Conservation (phyloP, 2,329 filamentous ascomycete species). For the Colletotrichum navitas region DNA sequence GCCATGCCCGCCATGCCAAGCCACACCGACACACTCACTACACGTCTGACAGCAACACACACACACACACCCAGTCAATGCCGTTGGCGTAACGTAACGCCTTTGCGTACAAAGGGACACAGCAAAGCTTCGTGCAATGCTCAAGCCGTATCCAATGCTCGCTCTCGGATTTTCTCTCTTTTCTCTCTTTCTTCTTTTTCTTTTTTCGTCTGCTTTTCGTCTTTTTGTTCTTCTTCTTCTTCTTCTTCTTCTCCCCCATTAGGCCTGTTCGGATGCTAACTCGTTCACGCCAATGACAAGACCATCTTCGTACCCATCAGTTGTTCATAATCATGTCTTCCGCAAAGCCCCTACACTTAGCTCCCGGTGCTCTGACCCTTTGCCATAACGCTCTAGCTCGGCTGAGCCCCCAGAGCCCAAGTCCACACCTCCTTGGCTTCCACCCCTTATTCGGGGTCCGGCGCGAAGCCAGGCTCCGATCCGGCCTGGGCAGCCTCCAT, state of each 20-base stretch:
- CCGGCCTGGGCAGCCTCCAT: slow-evolving; percentile 68
- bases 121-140: slow-evolving; percentile 20
- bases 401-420: not conserved
- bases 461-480: slow-evolving; percentile 47
- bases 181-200: not conserved
- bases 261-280: not conserved
- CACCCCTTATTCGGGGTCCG: slow-evolving; percentile 57
- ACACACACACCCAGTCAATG: slow-evolving; percentile 1
- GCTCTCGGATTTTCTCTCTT: not conserved
- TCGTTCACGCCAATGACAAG: slow-evolving; percentile 1
- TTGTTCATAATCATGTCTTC: slow-evolving; percentile 1
- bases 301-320: not conserved
- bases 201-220: not conserved
- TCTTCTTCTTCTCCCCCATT: not conserved
- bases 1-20: slow-evolving; percentile 22
- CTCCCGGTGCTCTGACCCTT: slow-evolving; percentile 8
- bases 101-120: not conserved
- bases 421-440: not conserved
- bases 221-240: not conserved
- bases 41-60: not conserved
- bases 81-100: not conserved
- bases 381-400: not conserved
- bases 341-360: not conserved
- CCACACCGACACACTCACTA: slow-evolving; percentile 9
- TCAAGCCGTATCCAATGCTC: slow-evolving; percentile 25